phyloP scores from a whole-genome alignment of 2,329 filamentous ascomycete genomes.

The Lasiodiplodia sp. region DNA sequence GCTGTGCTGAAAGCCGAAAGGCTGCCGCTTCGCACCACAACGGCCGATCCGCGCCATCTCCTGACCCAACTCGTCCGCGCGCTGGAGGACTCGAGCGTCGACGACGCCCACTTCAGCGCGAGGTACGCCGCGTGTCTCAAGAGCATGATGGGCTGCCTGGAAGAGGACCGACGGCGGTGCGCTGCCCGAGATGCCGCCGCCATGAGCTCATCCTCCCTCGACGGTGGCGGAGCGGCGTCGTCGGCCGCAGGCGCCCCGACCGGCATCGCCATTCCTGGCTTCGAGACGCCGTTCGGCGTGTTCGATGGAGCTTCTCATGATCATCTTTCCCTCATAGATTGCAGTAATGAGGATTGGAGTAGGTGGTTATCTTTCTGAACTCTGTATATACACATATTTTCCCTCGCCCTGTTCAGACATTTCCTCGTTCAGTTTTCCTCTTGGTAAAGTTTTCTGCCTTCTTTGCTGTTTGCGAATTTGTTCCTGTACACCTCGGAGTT shows the following conservation, averaged over 20 bases:
- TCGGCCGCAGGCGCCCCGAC: too few relatives aligned
- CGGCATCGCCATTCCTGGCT: neutral
- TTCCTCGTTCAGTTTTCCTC: neutral
- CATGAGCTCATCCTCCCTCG: neutral
- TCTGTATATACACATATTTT: neutral
- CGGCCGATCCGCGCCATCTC: neutral
- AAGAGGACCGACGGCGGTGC: neutral
- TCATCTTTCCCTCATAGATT: neutral
- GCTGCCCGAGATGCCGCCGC: neutral
- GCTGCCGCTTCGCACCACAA: neutral
- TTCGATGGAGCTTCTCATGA: neutral
- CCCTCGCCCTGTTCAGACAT: neutral
- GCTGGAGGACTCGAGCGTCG: neutral
- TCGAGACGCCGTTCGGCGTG: neutral
- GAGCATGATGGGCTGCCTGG: neutral
- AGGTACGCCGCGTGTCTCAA: neutral
- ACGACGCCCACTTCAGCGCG: neutral
- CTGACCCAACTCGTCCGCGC: neutral
- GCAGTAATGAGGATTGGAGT: neutral
- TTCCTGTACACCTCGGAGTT: neutral
- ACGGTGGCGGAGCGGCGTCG: neutral
- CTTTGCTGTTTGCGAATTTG: neutral
- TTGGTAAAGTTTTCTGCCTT: neutral
- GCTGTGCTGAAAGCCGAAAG: neutral
- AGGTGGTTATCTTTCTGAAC: neutral